Percentiles rank a stretch among this genome's conserved stretches.
Conservation (phyloP, 2,329 filamentous ascomycete genomes). For the Pyrenochaeta sp. region DNA sequence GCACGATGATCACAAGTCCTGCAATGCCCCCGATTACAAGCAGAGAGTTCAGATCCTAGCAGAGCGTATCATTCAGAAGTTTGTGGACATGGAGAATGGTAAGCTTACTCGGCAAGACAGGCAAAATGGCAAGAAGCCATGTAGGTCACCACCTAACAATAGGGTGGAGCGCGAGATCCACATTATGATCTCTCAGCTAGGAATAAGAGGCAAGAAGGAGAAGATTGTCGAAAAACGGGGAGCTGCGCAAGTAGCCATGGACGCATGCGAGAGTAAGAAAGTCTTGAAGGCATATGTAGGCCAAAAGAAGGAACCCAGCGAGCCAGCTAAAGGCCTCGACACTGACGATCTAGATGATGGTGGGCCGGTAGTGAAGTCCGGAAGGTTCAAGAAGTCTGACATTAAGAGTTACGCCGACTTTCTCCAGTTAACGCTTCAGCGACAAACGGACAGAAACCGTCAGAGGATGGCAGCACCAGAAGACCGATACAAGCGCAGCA, state of each 20-base stretch:
- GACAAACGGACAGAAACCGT: background rate
- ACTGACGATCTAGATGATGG: background rate
- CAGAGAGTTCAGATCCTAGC: background rate
- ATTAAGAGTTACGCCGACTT: background rate
- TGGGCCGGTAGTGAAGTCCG: background rate
- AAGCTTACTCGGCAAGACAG: background rate
- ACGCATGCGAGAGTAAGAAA: background rate
- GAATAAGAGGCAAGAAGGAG: background rate
- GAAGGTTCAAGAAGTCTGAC: background rate
- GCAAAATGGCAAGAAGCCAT: background rate
- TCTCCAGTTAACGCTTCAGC: background rate
- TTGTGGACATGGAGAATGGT: background rate
- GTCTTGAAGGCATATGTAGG: background rate
- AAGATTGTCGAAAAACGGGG: slow-evolving; percentile 3
- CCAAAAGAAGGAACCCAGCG: background rate
- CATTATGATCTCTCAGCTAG: slow-evolving; percentile 7
- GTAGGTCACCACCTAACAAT: background rate
- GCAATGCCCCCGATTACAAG: background rate
- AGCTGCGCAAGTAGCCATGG: background rate
- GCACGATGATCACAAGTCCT: slow-evolving; percentile 1
- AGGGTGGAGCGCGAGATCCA: slow-evolving; percentile 7
- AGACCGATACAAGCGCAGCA: background rate
- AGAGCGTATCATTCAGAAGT: slow-evolving; percentile 2
- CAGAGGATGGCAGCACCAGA: background rate
- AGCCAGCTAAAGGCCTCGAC: background rate